Conservation (phyloP, 75 land plant genomes). For the Larix kaempferi region DNA sequence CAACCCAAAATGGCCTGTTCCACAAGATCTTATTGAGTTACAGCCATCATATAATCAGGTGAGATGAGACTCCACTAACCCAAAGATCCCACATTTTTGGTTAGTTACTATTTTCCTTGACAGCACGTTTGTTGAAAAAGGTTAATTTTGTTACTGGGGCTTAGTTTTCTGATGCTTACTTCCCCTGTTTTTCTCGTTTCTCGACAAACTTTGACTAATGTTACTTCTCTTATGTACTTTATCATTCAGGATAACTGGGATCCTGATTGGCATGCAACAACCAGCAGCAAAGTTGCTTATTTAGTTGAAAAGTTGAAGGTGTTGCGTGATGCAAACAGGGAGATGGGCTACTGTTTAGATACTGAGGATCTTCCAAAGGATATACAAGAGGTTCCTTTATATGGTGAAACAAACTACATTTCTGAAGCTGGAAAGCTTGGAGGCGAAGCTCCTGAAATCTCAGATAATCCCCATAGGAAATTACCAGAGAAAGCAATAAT, state of each 20-base stretch:
- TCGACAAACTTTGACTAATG: background rate
- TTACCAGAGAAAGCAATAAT: slow-evolving; percentile 76
- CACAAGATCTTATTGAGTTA: slow-evolving; percentile 94
- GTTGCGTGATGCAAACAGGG: slow-evolving; percentile 39
- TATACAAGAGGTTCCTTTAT: background rate
- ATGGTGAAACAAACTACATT: background rate
- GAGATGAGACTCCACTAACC: background rate
- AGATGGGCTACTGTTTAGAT: slow-evolving; percentile 12
- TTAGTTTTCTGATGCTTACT: background rate
- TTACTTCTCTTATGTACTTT: slow-evolving; percentile 3
- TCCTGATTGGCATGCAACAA: slow-evolving; percentile 98
- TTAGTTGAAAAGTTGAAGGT: slow-evolving; percentile 60
- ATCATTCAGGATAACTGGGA: slow-evolving; percentile 80
- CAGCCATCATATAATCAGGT: slow-evolving; percentile 97
- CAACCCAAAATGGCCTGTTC: slow-evolving; percentile 97
- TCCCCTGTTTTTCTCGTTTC: background rate
- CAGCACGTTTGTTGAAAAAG: background rate
- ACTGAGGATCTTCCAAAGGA: background rate
- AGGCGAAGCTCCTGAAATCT: background rate
- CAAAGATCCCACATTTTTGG: background rate
- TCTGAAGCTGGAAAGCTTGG: background rate
- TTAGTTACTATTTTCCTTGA: too few relatives aligned
- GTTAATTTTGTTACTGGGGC: background rate
- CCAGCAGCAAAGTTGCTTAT: slow-evolving; percentile 94
- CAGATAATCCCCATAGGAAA: slow-evolving; percentile 1